A percentile compares a stretch with the other conserved stretches of the same genome.
These are phyloP conservation scores for Moniliophthora roreri DNA, from an alignment of 1,284 basidiomycete genomes.

Conservation along the genomic window DNA sequence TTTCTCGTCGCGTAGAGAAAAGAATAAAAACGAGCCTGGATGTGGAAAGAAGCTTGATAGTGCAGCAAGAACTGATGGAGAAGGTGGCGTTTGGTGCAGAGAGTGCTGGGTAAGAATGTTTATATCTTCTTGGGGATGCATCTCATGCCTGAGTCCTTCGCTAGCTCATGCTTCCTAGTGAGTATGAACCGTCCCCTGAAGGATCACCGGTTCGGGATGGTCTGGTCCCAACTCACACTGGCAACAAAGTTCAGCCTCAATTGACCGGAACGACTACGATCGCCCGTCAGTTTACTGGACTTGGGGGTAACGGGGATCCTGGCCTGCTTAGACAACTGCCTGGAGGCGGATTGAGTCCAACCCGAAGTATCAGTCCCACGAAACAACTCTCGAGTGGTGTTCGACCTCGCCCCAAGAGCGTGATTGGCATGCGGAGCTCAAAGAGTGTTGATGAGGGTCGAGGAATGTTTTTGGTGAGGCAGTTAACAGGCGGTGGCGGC, in stretches of 20 bases:
- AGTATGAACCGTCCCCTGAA: slow-evolving; percentile 46
- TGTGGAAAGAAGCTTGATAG: slow-evolving; percentile 82
- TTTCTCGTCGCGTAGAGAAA: slow-evolving; percentile 40
- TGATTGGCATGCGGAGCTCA: slow-evolving; percentile 55
- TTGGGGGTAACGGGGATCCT: slow-evolving; percentile 30
- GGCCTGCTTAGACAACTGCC: slow-evolving; percentile 23
- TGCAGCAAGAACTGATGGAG: slow-evolving; percentile 71
- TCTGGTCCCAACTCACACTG: slow-evolving; percentile 47
- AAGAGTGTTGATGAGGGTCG: slow-evolving; percentile 62
- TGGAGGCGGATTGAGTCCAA: slow-evolving; percentile 62
- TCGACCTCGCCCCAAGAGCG: slow-evolving; percentile 60
- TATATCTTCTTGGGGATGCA: slow-evolving; percentile 8
- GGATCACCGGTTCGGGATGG: slow-evolving; percentile 45
- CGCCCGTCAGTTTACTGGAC: slow-evolving; percentile 72
- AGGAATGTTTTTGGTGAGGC: slow-evolving; percentile 65
- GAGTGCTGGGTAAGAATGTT: slow-evolving; percentile 67
- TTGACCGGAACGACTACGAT: slow-evolving; percentile 70
- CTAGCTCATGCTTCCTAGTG: slow-evolving; percentile 57
- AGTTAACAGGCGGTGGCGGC: slow-evolving; percentile 61
- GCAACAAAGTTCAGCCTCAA: slow-evolving; percentile 49
- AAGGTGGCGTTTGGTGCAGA: slow-evolving; percentile 77
- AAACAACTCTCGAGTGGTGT: slow-evolving; percentile 44
- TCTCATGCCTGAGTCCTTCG: slow-evolving; percentile 13
- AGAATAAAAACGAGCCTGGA: slow-evolving; percentile 61
- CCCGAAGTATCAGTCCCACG: slow-evolving; percentile 56